A percentile compares a stretch with the other conserved stretches of the same genome.
phyloP scores from a whole-genome alignment of 1,139 yeast species.

The Suhomyces bribrorum region DNA sequence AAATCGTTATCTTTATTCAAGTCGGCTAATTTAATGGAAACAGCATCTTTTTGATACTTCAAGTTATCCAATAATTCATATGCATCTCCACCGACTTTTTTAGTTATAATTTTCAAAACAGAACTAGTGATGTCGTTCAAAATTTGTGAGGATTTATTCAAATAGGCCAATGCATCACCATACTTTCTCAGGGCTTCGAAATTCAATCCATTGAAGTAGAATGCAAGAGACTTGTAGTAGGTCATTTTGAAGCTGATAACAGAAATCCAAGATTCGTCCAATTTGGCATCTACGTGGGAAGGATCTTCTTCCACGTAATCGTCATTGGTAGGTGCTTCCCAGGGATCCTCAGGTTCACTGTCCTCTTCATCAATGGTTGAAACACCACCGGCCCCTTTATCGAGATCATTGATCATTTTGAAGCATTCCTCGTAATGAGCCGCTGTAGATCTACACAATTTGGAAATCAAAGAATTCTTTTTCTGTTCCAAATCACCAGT shows the following conservation, averaged over 20 bases:
- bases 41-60: constrained; percentile 47
- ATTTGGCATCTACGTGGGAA: constrained; percentile 46
- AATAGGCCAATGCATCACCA: constrained; percentile 77
- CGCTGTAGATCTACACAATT: constrained; percentile 65
- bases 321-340: constrained; percentile 19
- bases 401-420: constrained; percentile 36
- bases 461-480: constrained; percentile 70
- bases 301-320: constrained; percentile 27
- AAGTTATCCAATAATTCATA: constrained; percentile 45
- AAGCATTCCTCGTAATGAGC: constrained; percentile 55
- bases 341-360: constrained; percentile 9
- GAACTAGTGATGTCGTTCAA: constrained; percentile 30
- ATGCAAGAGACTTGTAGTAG: constrained; percentile 45
- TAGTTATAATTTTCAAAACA: constrained; percentile 30
- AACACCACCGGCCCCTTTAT: constrained; percentile 12
- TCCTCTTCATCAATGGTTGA: constrained; percentile 17
- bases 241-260: constrained; percentile 48
- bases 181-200: constrained; percentile 53
- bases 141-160: constrained; percentile 51
- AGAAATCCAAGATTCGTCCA: constrained; percentile 49
- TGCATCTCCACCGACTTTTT: constrained; percentile 20
- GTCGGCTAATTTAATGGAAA: constrained; percentile 46
- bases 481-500: constrained; percentile 47
- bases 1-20: constrained; percentile 83
- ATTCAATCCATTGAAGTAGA: constrained; percentile 54